Percentiles rank a stretch among this genome's conserved stretches.
Evolutionary conservation across 2,329 filamentous ascomycete genomes (phyloP).

Genomic region (Epichloe baconii): DNA sequence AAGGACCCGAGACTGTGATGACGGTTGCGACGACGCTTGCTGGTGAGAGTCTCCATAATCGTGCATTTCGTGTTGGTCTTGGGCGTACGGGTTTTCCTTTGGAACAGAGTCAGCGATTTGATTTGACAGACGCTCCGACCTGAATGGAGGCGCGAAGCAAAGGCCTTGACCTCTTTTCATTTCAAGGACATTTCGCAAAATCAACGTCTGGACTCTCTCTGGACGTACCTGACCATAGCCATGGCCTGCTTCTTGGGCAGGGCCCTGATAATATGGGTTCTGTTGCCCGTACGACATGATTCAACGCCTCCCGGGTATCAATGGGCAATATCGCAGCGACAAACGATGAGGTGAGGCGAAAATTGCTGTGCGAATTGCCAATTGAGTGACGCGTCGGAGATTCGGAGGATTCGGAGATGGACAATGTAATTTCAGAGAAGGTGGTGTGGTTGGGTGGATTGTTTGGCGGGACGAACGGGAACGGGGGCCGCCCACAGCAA

Average conservation of each 20-base stretch:
- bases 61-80: slow-evolving; percentile 42
- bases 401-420: not conserved
- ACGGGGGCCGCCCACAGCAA: not conserved
- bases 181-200: too few species aligned
- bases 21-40: slow-evolving; percentile 19
- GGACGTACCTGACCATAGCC: slow-evolving; percentile 9
- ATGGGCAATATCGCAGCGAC: not conserved
- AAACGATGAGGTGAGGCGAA: not conserved
- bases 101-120: not conserved
- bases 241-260: slow-evolving; percentile 9
- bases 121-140: not conserved
- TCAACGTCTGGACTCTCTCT: too few species aligned
- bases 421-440: slow-evolving; percentile 5
- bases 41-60: slow-evolving; percentile 25
- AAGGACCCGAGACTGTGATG: slow-evolving; percentile 21
- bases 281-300: slow-evolving; percentile 14
- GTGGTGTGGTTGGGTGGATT: not conserved
- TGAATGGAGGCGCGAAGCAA: not conserved
- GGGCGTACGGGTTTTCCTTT: slow-evolving; percentile 3
- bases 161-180: not conserved
- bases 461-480: not conserved
- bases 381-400: not conserved
- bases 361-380: slow-evolving; percentile 5
- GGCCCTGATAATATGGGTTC: slow-evolving; percentile 12
- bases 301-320: not conserved